Percentiles rank a stretch among this genome's conserved stretches.
Evolutionary conservation across 192 early-diverging fungal species (phyloP).

Genomic region (Coemansia sp.): DNA sequence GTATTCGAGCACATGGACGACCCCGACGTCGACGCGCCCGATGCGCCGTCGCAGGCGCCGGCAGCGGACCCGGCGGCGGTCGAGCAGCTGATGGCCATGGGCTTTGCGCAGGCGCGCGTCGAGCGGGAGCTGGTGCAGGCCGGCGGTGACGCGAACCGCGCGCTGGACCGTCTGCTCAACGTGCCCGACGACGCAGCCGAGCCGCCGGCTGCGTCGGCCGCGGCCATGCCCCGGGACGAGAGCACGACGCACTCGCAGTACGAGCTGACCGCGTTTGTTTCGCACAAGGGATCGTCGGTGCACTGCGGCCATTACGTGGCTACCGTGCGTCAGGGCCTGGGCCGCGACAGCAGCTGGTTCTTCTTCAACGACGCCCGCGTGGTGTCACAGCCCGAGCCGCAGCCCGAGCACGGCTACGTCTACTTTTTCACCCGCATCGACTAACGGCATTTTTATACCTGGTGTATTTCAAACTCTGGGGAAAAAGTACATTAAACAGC

Average conservation of each 20-base stretch:
- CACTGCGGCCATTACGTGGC: constrained; percentile 97
- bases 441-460: not conserved
- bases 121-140: constrained; percentile 79
- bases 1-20: constrained; percentile 97
- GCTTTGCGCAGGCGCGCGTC: constrained; percentile 75
- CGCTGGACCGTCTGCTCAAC: constrained; percentile 93
- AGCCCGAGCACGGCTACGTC: constrained; percentile 65
- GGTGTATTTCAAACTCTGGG: no score
- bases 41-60: constrained; percentile 8
- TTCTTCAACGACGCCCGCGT: constrained; percentile 97
- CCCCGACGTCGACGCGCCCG: constrained; percentile 60
- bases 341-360: constrained; percentile 68
- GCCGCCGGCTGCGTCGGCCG: not conserved
- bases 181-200: constrained; percentile 62
- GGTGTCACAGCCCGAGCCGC: constrained; percentile 61
- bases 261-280: constrained; percentile 75
- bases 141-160: constrained; percentile 82
- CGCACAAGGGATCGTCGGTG: constrained; percentile 92
- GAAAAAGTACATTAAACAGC: no score
- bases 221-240: constrained; percentile 29
- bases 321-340: constrained; percentile 60
- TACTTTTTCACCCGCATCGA: constrained; percentile 60
- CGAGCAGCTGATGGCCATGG: constrained; percentile 81
- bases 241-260: constrained; percentile 8
- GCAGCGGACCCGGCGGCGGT: constrained; percentile 57